Evolutionary conservation across 208 protist genomes (phyloP), one percentile per base, ranked within the genome.

Genomic region (Crithidia mellificae): DNA sequence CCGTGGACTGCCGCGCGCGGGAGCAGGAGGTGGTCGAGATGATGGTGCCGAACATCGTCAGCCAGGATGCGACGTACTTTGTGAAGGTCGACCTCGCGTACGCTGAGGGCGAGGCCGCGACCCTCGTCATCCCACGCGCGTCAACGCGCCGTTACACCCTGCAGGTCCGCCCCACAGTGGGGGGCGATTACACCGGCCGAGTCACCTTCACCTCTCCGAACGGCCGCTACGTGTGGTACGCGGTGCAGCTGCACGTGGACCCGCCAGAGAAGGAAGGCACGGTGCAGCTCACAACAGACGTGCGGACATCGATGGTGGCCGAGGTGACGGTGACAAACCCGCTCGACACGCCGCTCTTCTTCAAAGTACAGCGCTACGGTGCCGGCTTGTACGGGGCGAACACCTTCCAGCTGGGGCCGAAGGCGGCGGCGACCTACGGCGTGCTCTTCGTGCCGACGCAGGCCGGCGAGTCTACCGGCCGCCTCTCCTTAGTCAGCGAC

Each of bases 191-290:
- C 70, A 68, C 54, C 11, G 96, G 96, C 17, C 92, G 79, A 27
- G 76, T 98, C 46, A 83, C 90, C 14, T 97, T 97, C 74, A 84
- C 69, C 29, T 58, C 87, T 6, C 17, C 59, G 14, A 68, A 92
- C 63, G 90, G 83, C 15, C 84, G 90, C 15, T 98, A 95, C 72
- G 65, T 96, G 25, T 98, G 94, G 93, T 98, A 93, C 77, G 83
- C 80, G 22, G 68, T 97, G 25, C 85, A 96, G 25, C 68, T 98
- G n/a, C 58, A 59, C 55, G 90, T 93, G 5, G 68, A 78, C 17
- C 83, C 87, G 27, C 93, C 96, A 19, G 84, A 94, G 54, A 87
- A 91, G 72, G 96, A 98, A 67, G 81, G 81, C 32, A 85, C 70
- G 2, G 74, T 98, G 9, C 77, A 80, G n/a, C 78, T 98, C 20